Evolutionary conservation across 2,329 filamentous ascomycete genomes (phyloP).

Genomic region (Diaporthe vaccinii): DNA sequence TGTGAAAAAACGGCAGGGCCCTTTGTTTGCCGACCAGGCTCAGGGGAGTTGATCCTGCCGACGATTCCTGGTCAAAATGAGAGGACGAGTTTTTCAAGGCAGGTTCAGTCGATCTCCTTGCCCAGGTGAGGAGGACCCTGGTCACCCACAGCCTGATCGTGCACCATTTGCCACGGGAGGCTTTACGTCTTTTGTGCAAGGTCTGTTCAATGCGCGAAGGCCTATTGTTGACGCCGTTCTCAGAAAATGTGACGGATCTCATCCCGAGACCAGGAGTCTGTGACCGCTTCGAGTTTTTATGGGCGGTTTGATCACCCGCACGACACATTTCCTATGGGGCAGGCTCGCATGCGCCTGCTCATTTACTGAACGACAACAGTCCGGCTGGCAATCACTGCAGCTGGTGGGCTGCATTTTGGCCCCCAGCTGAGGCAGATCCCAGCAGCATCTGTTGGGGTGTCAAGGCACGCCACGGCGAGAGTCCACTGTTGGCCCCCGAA

Average conservation of each 20-base stretch:
- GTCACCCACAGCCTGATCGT: conserved; percentile 2
- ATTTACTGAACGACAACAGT: background rate
- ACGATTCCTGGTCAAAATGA: background rate
- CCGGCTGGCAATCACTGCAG: background rate
- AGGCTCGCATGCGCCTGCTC: background rate
- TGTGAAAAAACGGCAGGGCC: background rate
- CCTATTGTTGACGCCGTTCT: background rate
- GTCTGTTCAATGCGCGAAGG: no score
- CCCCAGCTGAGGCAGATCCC: background rate
- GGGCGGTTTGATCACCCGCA: background rate
- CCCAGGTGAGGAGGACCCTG: background rate
- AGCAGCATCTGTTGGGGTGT: background rate
- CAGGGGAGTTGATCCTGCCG: background rate
- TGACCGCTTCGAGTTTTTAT: conserved; percentile 3
- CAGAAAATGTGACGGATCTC: background rate
- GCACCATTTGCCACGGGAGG: background rate
- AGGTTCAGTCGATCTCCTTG: background rate
- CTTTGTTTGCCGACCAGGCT: background rate
- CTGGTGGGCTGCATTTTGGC: background rate
- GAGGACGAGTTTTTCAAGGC: background rate
- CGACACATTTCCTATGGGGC: background rate
- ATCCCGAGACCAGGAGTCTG: background rate
- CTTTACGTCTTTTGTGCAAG: background rate
- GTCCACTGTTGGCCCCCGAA: background rate
- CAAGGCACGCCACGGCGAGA: background rate